A percentile compares a stretch with the other conserved stretches of the same genome.
Conservation (phyloP, 352 stramenopile species). For the Plasmopara muralis region DNA sequence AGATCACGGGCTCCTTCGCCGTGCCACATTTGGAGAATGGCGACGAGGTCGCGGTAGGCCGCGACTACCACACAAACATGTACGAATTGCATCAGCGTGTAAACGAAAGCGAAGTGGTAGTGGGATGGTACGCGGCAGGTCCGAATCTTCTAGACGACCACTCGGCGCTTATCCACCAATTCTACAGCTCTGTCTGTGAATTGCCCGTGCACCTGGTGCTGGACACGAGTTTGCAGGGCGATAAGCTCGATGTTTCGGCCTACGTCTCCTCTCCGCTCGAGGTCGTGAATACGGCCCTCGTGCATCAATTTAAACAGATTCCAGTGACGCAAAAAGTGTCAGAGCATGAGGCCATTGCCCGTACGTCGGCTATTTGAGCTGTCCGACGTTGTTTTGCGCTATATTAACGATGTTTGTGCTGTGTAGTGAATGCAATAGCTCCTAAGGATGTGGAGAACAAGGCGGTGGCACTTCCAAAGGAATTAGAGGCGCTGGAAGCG, state of each 20-base stretch:
- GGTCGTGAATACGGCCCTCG: constrained; percentile 85
- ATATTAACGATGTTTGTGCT: constrained; percentile 6
- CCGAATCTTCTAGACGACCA: constrained; percentile 88
- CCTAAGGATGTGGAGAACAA: constrained; percentile 33
- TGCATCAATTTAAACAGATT: constrained; percentile 93
- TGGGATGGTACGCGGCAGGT: constrained; percentile 94
- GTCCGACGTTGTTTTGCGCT: background rate
- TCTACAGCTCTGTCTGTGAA: constrained; percentile 93
- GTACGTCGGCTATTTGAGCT: constrained; percentile 39
- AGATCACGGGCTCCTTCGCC: constrained; percentile 95
- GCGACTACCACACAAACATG: constrained; percentile 98
- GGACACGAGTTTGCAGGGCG: constrained; percentile 81
- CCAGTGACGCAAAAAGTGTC: constrained; percentile 86
- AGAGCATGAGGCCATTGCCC: constrained; percentile 91
- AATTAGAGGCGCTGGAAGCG: constrained; percentile 62
- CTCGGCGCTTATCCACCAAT: constrained; percentile 97
- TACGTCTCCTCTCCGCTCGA: constrained; percentile 89
- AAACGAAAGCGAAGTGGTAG: constrained; percentile 92
- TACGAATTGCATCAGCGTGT: constrained; percentile 92
- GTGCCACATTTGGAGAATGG: constrained; percentile 95
- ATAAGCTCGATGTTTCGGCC: constrained; percentile 86
- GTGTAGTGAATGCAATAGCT: constrained; percentile 68
- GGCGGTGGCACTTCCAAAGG: constrained; percentile 52
- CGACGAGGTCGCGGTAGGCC: constrained; percentile 95
- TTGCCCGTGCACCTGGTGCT: constrained; percentile 93